Evolutionary conservation across 176 grass and related monocot genomes (phyloP), one percentile per base, ranked within the genome.

Genomic region (sorghum (Sorghum bicolor)): DNA sequence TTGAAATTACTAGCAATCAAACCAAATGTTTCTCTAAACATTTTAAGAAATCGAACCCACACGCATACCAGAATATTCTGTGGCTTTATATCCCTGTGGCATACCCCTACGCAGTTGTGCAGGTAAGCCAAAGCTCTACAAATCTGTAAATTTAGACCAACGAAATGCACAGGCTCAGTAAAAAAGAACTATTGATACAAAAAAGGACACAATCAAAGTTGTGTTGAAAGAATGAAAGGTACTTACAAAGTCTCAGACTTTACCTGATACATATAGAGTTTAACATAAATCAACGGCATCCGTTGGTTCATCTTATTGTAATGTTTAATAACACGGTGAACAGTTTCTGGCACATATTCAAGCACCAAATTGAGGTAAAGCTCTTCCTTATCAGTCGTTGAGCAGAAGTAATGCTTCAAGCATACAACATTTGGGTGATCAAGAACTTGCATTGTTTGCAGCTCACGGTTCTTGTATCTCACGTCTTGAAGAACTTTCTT

Each of bases 211-310:
- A 68, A 16, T 6, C 63, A n/a, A 33, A 74, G 26, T 20, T 76
- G 19, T 68, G n/a, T 33, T 48, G 15, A 48, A 48, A 48, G 45
- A 48, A 48, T 57, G 8, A 48, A 62, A 70, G 70, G 22, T 75
- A 55, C 28, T 30, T 34, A 24, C 62, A 88, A 73, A 73, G 25
- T 73, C 1, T 4, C 40, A 73, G 41, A 10, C 15, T 52, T 85
- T 85, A 97, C 91, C 94, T 97, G 94, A 64, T 97, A 97, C 84
- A 81, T 97, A 63, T 97, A 97, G 29, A 97, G 82, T 86, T 94
- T 97, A 53, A 92, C 91, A 67, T 90, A 94, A 74, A 97, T 81
- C 77, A 97, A 82, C 1, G 94, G 91, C 89, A 97, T 93, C 5
- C 85, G 82, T 75, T 93, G 91, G 34, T 87, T 91, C 83, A 93